Percentiles rank a stretch among this genome's conserved stretches.
phyloP scores from a whole-genome alignment of 345 rosid genomes.

The Aurinia saxatilis region DNA sequence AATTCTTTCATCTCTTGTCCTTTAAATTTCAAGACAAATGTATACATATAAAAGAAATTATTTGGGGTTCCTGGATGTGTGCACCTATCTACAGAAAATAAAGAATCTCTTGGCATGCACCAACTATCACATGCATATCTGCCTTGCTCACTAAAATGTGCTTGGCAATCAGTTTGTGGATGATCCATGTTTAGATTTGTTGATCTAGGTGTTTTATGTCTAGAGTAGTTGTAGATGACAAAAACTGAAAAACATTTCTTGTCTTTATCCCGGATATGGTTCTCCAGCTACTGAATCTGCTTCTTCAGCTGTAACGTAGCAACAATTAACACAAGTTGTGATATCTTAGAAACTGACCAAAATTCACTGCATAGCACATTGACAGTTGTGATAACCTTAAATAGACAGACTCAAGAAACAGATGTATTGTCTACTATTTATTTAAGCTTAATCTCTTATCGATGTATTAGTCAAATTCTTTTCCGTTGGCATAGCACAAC shows the following conservation, averaged over 20 bases:
- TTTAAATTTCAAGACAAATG: no score
- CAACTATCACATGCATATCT: slow-evolving; percentile 38
- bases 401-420: slow-evolving; percentile 1
- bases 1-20: no score
- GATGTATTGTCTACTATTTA: background rate
- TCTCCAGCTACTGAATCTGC: slow-evolving; percentile 76
- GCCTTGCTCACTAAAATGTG: slow-evolving; percentile 38
- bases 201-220: slow-evolving; percentile 62
- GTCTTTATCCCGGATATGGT: slow-evolving; percentile 44
- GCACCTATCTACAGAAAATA: slow-evolving; percentile 54
- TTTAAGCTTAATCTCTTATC: background rate
- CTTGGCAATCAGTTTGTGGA: slow-evolving; percentile 38
- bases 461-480: no score
- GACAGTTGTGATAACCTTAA: background rate
- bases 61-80: no score
- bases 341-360: slow-evolving; percentile 12
- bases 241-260: slow-evolving; percentile 55
- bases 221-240: slow-evolving; percentile 53
- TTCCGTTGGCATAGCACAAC: no score
- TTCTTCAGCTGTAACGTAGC: slow-evolving; percentile 68
- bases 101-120: slow-evolving; percentile 51
- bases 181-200: slow-evolving; percentile 34
- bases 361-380: slow-evolving; percentile 10
- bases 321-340: slow-evolving; percentile 20
- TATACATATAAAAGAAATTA: no score